Evolutionary conservation across 2,329 filamentous ascomycete genomes (phyloP), one percentile per base, ranked within the genome.

Genomic region (Fusarium ambrosium): DNA sequence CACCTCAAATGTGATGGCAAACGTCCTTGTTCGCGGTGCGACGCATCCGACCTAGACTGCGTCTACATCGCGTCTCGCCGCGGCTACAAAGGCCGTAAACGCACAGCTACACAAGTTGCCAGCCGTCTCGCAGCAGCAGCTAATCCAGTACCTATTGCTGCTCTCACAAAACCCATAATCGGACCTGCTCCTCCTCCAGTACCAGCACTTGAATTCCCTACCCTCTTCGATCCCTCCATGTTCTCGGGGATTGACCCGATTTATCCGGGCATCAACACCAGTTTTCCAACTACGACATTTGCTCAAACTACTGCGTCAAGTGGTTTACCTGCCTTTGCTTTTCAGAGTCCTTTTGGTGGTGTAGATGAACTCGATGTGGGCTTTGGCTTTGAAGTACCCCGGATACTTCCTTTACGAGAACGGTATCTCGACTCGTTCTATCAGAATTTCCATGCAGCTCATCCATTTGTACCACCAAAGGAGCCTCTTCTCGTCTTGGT

Each of bases 1-100:
- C 93, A 95, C 81, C 87, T 95, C 63, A 95, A 94, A 81, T 95
- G 93, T 80, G 92, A 95, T 81, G 92, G 92, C n/a, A 82, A 85
- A 45, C 90, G 84, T 29, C 93, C 93, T 14, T 95, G 93, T 82
- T 87, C 89, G 43, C 90, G 93, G 68, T 95, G 93, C 82, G 83
- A 84, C 34, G 81, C 84, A 55, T 86, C 88, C 51, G 87, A 87
- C 67, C 83, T 86, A 27, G 86, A 91, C 61, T 95, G 93, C 82
- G 84, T 90, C 78, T 95, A 94, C 80, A 89, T 93, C 59, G 90
- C 92, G 45, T 95, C 92, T 34, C 90, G 93, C 41, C 89, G 93
- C 72, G 93, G 93, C 36, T 94, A 93, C 84, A 93, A 92, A 82
- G 92, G 92, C 18, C 77, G 81, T 72, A 71, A 81, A 85, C 78